Percentiles rank a stretch among this genome's conserved stretches.
Evolutionary conservation across 176 grass and related monocot genomes (phyloP).

Genomic region (Urochloa ruziziensis): DNA sequence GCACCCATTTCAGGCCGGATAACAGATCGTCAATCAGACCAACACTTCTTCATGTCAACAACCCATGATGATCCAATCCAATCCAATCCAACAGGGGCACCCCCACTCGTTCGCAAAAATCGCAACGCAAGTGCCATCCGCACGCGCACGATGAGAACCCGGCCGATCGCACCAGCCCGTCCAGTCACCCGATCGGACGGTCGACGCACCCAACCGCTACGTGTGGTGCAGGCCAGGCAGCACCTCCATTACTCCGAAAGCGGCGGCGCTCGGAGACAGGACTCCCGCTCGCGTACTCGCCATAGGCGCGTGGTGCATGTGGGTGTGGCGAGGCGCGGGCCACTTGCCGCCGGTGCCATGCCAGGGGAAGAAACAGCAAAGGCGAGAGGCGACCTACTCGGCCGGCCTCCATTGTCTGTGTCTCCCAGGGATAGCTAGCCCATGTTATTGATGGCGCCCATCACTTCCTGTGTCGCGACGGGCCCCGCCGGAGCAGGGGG

Average conservation of each 20-base stretch:
- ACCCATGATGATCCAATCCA: too few relatives aligned
- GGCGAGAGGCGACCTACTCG: slow-evolving; percentile 27
- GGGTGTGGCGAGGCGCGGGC: too few relatives aligned
- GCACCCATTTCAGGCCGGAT: not conserved
- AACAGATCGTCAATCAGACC: not conserved
- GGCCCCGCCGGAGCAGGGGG: not conserved
- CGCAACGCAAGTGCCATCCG: not conserved
- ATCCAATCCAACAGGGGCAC: not conserved
- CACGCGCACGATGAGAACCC: not conserved
- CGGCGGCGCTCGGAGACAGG: not conserved
- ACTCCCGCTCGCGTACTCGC: too few relatives aligned
- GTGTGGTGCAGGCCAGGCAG: not conserved
- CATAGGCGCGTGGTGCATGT: too few relatives aligned
- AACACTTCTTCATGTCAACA: too few relatives aligned
- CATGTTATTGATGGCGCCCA: not conserved
- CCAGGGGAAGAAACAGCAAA: not conserved
- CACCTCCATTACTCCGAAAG: not conserved
- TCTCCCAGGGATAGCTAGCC: not conserved
- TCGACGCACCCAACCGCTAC: too few relatives aligned
- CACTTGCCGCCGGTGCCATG: too few relatives aligned
- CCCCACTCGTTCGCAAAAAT: too few relatives aligned
- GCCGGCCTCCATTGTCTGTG: not conserved
- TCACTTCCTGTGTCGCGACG: not conserved
- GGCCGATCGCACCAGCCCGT: slow-evolving; percentile 9
- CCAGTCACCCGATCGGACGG: not conserved